A percentile compares a stretch with the other conserved stretches of the same genome.
Evolutionary conservation across 441 rosid genomes (phyloP).

Genomic region (Corymbia calophylla): DNA sequence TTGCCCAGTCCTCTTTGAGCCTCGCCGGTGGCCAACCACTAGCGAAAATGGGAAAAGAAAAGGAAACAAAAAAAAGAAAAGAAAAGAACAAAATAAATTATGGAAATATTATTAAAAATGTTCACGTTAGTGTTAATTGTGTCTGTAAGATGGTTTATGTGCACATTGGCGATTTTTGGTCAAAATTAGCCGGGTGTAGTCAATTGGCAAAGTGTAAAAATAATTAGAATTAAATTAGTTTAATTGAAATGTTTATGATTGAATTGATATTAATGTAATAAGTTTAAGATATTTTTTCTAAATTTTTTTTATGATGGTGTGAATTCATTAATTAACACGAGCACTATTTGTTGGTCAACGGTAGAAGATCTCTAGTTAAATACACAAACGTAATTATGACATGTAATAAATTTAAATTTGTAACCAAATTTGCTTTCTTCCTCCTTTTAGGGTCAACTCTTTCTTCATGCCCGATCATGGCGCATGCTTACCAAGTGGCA

Average conservation of each 20-base stretch:
- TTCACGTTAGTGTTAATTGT: no score
- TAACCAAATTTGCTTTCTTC: background rate
- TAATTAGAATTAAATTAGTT: no score
- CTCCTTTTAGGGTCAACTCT: background rate
- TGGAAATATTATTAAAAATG: no score
- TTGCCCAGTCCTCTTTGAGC: no score
- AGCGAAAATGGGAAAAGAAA: no score
- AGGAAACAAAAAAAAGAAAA: no score
- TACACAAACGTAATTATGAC: background rate
- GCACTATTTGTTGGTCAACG: background rate
- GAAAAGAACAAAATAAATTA: no score
- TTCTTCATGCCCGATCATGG: background rate
- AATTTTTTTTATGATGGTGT: background rate
- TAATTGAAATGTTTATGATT: no score
- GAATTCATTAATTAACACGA: background rate
- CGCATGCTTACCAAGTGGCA: background rate
- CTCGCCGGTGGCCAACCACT: background rate
- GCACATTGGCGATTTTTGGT: fast-evolving
- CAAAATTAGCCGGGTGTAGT: background rate
- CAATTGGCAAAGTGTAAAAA: no score
- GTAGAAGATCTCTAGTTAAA: background rate
- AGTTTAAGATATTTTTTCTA: no score
- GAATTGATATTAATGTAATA: background rate
- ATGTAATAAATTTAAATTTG: background rate
- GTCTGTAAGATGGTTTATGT: fast-evolving